A percentile compares a stretch with the other conserved stretches of the same genome.
Conservation (phyloP, 176 grass and related monocot species). For the Cenchrus purpureus region DNA sequence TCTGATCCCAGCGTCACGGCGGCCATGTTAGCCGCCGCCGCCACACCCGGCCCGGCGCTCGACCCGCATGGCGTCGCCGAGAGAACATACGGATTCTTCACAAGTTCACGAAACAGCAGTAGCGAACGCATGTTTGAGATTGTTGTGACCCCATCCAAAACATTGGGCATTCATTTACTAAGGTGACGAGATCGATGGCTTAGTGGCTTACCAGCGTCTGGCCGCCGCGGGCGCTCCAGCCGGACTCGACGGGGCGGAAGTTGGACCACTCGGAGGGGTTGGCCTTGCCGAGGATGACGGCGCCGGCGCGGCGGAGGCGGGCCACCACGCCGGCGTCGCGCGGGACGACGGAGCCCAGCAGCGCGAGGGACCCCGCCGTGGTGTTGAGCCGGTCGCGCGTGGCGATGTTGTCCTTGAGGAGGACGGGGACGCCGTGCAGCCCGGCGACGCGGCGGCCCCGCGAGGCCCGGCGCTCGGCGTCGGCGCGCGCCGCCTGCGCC, state of each 20-base stretch:
- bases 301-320: slow-evolving; percentile 53
- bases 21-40: slow-evolving; percentile 64
- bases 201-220: slow-evolving; percentile 17
- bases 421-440: slow-evolving; percentile 54
- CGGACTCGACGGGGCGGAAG: slow-evolving; percentile 29
- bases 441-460: neutral
- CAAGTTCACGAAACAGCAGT: too few relatives aligned
- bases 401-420: slow-evolving; percentile 71
- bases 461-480: slow-evolving; percentile 8
- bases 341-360: slow-evolving; percentile 51
- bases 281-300: slow-evolving; percentile 66
- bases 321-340: slow-evolving; percentile 62
- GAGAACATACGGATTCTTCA: slow-evolving; percentile 58
- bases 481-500: slow-evolving; percentile 37
- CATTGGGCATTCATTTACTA: too few relatives aligned
- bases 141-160: too few relatives aligned
- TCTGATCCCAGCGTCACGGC: slow-evolving; percentile 76
- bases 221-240: slow-evolving; percentile 71
- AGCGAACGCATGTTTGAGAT: too few relatives aligned
- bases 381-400: slow-evolving; percentile 59
- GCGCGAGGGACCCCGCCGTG: slow-evolving; percentile 69
- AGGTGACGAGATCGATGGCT: too few relatives aligned
- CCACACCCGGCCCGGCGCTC: slow-evolving; percentile 56
- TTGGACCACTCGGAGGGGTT: slow-evolving; percentile 61
- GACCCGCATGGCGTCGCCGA: slow-evolving; percentile 52